phyloP scores from a whole-genome alignment of 2,329 filamentous ascomycete species.

The Huntiella decipiens region DNA sequence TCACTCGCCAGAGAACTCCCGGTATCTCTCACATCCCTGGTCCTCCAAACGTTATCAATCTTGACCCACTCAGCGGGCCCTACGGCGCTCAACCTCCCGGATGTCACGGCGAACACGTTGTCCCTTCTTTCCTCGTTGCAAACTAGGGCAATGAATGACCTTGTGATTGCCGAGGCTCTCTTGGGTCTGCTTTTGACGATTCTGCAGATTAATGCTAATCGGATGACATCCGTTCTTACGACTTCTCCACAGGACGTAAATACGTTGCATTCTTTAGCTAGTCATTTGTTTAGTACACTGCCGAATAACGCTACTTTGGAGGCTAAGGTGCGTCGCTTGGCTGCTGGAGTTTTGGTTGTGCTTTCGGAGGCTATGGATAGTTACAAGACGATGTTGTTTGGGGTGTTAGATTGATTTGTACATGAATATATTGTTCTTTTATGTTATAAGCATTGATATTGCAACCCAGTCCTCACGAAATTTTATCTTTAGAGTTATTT shows the following conservation, averaged over 20 bases:
- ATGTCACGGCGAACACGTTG: conserved; percentile 73
- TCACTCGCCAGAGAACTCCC: conserved; percentile 35
- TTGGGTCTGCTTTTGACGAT: conserved; percentile 63
- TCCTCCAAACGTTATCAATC: conserved; percentile 70
- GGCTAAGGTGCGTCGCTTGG: conserved; percentile 58
- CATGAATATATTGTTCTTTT: too few species aligned
- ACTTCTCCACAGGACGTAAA: too few species aligned
- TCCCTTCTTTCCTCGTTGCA: conserved; percentile 57
- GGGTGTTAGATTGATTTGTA: conserved; percentile 24
- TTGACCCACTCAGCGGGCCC: conserved; percentile 70
- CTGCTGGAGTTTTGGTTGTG: conserved; percentile 59
- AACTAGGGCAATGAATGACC: conserved; percentile 38
- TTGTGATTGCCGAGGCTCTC: conserved; percentile 51
- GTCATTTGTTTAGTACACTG: too few species aligned
- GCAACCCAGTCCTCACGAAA: too few species aligned
- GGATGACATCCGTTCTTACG: conserved; percentile 28
- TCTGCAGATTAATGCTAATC: conserved; percentile 60
- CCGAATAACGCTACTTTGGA: conserved; percentile 37
- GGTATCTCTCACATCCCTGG: conserved; percentile 45
- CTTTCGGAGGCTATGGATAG: conserved; percentile 66
- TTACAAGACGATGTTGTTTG: conserved; percentile 60
- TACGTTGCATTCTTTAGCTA: too few species aligned
- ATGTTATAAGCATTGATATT: too few species aligned
- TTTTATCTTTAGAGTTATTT: too few species aligned
- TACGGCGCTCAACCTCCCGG: conserved; percentile 52